Evolutionary conservation across 805 yeast species (phyloP), one percentile per base, ranked within the genome.

Genomic region (Metschnikowia shivogae): DNA sequence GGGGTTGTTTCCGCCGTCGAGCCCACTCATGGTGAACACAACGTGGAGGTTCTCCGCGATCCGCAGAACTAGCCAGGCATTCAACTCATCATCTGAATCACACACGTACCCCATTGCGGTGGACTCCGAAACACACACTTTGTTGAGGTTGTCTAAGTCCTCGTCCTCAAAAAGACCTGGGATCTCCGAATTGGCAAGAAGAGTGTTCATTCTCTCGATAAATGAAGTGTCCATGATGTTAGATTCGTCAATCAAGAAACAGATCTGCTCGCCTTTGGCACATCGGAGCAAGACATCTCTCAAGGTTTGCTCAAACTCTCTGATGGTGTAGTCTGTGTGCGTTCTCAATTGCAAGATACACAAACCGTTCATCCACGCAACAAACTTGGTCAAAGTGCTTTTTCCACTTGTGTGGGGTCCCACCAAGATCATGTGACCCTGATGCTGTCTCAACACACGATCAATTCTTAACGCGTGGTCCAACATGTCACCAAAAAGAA

Each of bases 111-210:
- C 95, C 37, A 77, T 80, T 3, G 75, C 60, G 32, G 74, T 73
- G 0, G 86, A 73, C 39, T 76, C 81, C 11, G 80, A 81, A 9
- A 72, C 63, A 46, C 95, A 81, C 1, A 75, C 53, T 1, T 62
- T 62, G 68, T 86, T 67, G 45, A 90, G 64, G 2, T 69, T 47
- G 0, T 65, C 65, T 41, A 69, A 74, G 7, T 86, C 90, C 8
- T 87, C 95, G 0, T 82, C 89, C 45, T 79, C 86, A 61, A 88
- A 92, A 11, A 92, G 66, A 4, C 96, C 97, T 0, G 97, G 97
- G 32, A 89, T 75, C 57, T 92, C 97, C 0, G 96, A 86, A 62
- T 92, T 92, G 0, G 97, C 97, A 32, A 92, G 72, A n/a, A 92
- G 67, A 0, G 96, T 87, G 56, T 92, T 92, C 93, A 92, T 89